Percentiles rank a stretch among this genome's conserved stretches.
phyloP scores from a whole-genome alignment of 805 yeast genomes.

The Starmerella bombi region DNA sequence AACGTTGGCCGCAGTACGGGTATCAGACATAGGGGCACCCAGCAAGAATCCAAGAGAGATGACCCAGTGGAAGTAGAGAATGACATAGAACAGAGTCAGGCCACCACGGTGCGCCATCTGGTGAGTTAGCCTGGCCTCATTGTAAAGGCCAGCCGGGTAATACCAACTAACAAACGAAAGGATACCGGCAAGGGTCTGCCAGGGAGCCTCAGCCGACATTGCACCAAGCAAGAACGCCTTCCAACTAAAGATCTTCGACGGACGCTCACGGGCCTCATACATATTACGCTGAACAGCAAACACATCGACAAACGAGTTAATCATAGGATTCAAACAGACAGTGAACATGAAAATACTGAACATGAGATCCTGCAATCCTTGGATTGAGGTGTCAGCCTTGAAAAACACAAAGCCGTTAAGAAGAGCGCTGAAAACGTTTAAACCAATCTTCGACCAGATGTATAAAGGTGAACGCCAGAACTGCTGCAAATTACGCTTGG shows the following conservation, averaged over 20 bases:
- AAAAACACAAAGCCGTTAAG: conserved; percentile 63
- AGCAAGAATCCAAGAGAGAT: conserved; percentile 43
- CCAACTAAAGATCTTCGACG: conserved; percentile 67
- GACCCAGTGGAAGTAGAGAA: conserved; percentile 40
- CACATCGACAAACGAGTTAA: conserved; percentile 50
- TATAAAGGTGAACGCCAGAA: conserved; percentile 52
- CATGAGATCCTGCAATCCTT: conserved; percentile 48
- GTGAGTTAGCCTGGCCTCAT: conserved; percentile 36
- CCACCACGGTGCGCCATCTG: conserved; percentile 36
- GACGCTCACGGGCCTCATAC: conserved; percentile 56
- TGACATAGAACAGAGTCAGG: conserved; percentile 38
- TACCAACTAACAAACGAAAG: conserved; percentile 42
- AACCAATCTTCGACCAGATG: conserved; percentile 45
- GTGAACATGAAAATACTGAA: conserved; percentile 48
- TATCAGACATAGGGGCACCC: conserved; percentile 48
- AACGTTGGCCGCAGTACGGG: conserved; percentile 53
- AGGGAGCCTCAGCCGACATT: conserved; percentile 47
- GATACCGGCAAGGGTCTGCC: conserved; percentile 37
- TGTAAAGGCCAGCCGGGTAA: conserved; percentile 35
- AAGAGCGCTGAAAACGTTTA: conserved; percentile 40
- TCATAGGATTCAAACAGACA: conserved; percentile 42
- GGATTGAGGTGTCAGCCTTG: conserved; percentile 38
- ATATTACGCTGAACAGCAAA: conserved; percentile 47
- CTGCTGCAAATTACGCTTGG: conserved; percentile 33
- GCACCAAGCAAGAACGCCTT: conserved; percentile 42